Conservation (phyloP, 108 stramenopile species). For the Nannochloropsis granulata region DNA sequence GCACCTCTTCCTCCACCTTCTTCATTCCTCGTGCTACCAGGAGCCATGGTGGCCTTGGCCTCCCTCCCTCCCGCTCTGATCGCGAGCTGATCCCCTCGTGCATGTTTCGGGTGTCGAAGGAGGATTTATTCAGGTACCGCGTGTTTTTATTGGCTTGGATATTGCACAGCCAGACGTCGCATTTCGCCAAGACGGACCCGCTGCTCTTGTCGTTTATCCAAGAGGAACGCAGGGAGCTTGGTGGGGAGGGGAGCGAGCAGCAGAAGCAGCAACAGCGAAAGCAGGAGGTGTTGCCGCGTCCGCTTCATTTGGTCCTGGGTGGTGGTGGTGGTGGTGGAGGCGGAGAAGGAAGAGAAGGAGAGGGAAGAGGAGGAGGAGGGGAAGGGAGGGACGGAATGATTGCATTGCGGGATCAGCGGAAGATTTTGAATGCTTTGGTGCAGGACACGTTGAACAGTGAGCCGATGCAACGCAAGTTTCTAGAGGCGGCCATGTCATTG, state of each 20-base stretch:
- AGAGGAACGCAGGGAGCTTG: neutral
- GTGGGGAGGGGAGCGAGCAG: neutral
- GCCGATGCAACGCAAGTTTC: neutral
- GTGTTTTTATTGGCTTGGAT: neutral
- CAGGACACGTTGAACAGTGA: neutral
- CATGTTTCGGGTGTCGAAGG: neutral
- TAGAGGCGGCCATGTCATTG: neutral
- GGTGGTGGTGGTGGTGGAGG: too few relatives aligned
- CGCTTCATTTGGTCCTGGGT: too few relatives aligned
- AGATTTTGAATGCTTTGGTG: neutral
- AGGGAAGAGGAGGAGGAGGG: neutral
- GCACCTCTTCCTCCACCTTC: too few relatives aligned
- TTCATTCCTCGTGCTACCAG: too few relatives aligned
- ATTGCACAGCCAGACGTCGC: neutral
- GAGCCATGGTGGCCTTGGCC: too few relatives aligned
- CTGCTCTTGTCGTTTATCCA: neutral
- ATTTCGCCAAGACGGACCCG: neutral
- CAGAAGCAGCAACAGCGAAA: neutral
- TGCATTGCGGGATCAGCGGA: neutral
- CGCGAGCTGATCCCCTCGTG: neutral
- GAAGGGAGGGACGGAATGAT: neutral
- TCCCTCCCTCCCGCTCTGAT: too few relatives aligned
- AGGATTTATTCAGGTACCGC: neutral
- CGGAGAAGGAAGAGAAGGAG: neutral
- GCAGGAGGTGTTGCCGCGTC: too few relatives aligned